phyloP scores from a whole-genome alignment of 129 eudicot species.

The Calendula officinalis region DNA sequence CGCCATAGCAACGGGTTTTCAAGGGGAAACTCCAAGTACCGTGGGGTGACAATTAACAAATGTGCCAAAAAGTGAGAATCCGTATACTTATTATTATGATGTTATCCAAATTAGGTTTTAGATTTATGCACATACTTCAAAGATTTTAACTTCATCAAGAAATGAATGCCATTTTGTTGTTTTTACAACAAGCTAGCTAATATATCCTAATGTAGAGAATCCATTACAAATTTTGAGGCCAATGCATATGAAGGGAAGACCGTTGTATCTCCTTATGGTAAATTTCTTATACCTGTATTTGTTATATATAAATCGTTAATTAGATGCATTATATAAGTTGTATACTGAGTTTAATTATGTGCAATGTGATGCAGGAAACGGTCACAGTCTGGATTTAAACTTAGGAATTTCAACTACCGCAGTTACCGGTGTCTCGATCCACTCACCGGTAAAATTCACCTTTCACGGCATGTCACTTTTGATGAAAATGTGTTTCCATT shows the following conservation, averaged over 20 bases:
- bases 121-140: neutral
- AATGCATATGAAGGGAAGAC: neutral
- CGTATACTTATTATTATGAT: neutral
- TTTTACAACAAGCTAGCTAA: too few relatives aligned
- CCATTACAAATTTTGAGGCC: neutral
- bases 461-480: neutral
- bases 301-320: too few relatives aligned
- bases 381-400: neutral
- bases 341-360: neutral
- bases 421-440: neutral
- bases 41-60: slow-evolving; percentile 37
- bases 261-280: neutral
- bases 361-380: neutral
- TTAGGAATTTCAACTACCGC: neutral
- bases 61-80: neutral
- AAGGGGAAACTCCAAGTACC: slow-evolving; percentile 56
- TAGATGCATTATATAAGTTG: too few relatives aligned
- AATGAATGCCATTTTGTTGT: too few relatives aligned
- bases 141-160: too few relatives aligned
- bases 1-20: slow-evolving; percentile 67
- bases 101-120: neutral
- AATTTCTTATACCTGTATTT: neutral
- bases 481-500: neutral
- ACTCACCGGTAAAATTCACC: neutral
- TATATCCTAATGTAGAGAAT: neutral